Conservation (phyloP, 768 basidiomycete species). For the Tubosaeta brunneosetosa region DNA sequence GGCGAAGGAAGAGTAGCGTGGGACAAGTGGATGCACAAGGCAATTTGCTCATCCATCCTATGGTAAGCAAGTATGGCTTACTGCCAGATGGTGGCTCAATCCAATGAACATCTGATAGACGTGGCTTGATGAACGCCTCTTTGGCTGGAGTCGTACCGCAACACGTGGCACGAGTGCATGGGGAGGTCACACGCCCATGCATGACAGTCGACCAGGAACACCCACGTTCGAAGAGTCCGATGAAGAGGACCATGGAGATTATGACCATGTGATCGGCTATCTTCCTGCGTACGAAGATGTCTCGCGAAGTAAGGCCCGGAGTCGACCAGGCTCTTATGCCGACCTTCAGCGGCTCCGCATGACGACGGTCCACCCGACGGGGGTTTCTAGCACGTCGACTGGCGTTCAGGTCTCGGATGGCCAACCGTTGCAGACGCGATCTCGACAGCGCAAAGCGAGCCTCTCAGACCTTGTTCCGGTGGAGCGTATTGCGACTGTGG, state of each 20-base stretch:
- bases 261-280: slow-evolving; percentile 79
- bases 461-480: slow-evolving; percentile 64
- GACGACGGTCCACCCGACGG: slow-evolving; percentile 18
- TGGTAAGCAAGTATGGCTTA: slow-evolving; percentile 44
- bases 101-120: slow-evolving; percentile 36
- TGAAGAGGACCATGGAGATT: slow-evolving; percentile 86
- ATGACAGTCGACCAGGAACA: slow-evolving; percentile 62
- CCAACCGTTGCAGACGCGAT: slow-evolving; percentile 45
- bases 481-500: slow-evolving; percentile 55
- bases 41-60: slow-evolving; percentile 80
- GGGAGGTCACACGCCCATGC: slow-evolving; percentile 54
- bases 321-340: slow-evolving; percentile 73
- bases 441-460: slow-evolving; percentile 55
- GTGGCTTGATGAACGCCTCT: slow-evolving; percentile 91
- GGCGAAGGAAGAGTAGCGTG: slow-evolving; percentile 74
- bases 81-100: neutral
- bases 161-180: slow-evolving; percentile 83
- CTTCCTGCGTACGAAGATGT: slow-evolving; percentile 50
- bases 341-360: slow-evolving; percentile 67
- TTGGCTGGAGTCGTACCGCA: slow-evolving; percentile 84
- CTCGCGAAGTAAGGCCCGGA: slow-evolving; percentile 44
- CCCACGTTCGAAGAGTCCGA: slow-evolving; percentile 80
- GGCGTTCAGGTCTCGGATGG: slow-evolving; percentile 26
- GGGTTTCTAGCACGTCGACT: slow-evolving; percentile 10
- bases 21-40: slow-evolving; percentile 86